phyloP scores from a whole-genome alignment of 306 rosid species.

The Citrullus amarus region DNA sequence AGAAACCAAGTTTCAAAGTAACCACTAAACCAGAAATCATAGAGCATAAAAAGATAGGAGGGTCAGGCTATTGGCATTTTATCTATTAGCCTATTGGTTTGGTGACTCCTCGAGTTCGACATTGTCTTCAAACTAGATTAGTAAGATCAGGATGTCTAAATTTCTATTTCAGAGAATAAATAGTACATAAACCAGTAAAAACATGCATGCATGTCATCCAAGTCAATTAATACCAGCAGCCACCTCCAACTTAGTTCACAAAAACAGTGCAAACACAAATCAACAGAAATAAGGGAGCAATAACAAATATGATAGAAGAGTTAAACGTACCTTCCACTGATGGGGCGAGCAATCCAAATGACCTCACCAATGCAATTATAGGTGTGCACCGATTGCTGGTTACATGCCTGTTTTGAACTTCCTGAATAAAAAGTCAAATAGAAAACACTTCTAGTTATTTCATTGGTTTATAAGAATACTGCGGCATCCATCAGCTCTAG shows the following conservation, averaged over 20 bases:
- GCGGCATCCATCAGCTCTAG: not conserved
- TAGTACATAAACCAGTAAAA: not conserved
- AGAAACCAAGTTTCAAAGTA: no score
- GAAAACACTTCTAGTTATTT: constrained; percentile 6
- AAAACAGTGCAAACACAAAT: not conserved
- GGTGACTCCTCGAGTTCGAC: no score
- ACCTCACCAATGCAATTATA: constrained; percentile 69
- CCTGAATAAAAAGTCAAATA: constrained; percentile 25
- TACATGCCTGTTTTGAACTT: constrained; percentile 26
- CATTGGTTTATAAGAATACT: not conserved
- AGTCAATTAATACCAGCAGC: not conserved
- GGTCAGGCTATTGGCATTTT: no score
- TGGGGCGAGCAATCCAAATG: constrained; percentile 43
- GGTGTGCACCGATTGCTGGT: constrained; percentile 18
- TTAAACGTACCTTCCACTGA: constrained; percentile 35
- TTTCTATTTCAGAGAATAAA: not conserved
- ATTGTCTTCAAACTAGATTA: not conserved
- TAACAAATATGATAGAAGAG: not conserved
- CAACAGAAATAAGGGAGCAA: not conserved
- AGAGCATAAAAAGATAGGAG: no score
- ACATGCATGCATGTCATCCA: not conserved
- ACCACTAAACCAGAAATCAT: no score
- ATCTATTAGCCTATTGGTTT: no score
- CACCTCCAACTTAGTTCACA: not conserved
- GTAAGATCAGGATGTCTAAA: not conserved